Percentiles rank a stretch among this genome's conserved stretches.
Evolutionary conservation across 2,329 filamentous ascomycete species (phyloP).

Genomic region (Fusarium begoniae): DNA sequence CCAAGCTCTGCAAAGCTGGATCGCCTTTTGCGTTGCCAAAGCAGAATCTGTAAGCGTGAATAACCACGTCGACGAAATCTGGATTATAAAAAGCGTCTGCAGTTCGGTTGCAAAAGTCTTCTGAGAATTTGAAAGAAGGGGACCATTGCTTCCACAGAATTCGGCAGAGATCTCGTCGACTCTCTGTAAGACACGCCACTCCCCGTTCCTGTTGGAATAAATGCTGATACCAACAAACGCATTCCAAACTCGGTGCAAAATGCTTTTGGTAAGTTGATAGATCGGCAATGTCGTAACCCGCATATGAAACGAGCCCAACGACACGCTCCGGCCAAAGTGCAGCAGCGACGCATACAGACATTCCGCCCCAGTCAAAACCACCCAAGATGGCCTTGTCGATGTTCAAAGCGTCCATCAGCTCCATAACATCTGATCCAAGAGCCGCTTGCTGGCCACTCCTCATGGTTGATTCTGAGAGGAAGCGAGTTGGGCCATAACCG

Average conservation of each 20-base stretch:
- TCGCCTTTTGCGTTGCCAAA: not conserved
- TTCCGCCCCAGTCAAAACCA: constrained; percentile 3
- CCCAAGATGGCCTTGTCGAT: not conserved
- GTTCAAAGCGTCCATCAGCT: constrained; percentile 1
- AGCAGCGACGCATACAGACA: constrained; percentile 4
- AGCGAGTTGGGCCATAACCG: not conserved
- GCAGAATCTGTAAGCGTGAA: constrained; percentile 16
- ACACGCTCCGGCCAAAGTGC: constrained; percentile 4
- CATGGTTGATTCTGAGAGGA: not conserved
- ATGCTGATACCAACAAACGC: constrained; percentile 8
- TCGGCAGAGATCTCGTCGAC: not conserved
- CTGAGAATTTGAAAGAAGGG: not conserved
- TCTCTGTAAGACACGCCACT: not conserved
- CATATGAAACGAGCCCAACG: constrained; percentile 1
- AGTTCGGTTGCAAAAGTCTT: not conserved
- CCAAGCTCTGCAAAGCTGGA: not conserved
- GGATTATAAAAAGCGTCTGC: constrained; percentile 3
- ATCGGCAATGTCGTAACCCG: constrained; percentile 1
- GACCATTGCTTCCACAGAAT: constrained; percentile 19
- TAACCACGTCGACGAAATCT: constrained; percentile 9
- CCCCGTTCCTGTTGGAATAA: constrained; percentile 12
- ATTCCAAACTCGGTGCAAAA: not conserved
- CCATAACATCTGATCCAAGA: not conserved
- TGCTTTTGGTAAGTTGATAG: not conserved
- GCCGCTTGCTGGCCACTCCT: constrained; percentile 10